Evolutionary conservation across 768 basidiomycete species (phyloP).

Genomic region (Mycena haematopus): DNA sequence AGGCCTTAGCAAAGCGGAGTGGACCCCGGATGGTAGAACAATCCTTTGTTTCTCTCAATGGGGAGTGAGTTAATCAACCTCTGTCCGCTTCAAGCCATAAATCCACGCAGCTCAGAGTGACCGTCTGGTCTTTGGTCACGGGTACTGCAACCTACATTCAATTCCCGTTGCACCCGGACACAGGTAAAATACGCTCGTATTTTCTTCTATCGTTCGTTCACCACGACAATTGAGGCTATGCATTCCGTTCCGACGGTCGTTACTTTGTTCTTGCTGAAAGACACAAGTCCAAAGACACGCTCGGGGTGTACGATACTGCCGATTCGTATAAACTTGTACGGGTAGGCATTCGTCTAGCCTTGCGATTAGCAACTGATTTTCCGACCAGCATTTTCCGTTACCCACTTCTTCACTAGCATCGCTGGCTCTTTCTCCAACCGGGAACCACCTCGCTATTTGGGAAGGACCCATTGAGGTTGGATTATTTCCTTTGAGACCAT

Average conservation of each 20-base stretch:
- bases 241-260: constrained; percentile 79
- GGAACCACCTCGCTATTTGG: constrained; percentile 81
- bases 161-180: constrained; percentile 81
- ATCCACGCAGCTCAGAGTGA: constrained; percentile 72
- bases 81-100: constrained; percentile 11
- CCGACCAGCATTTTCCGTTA: constrained; percentile 77
- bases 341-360: constrained; percentile 43
- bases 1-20: constrained; percentile 83
- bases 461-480: constrained; percentile 83
- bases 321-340: constrained; percentile 76
- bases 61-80: constrained; percentile 68
- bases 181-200: constrained; percentile 54
- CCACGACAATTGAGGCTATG: constrained; percentile 60
- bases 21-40: constrained; percentile 86
- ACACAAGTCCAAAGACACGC: constrained; percentile 87
- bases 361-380: constrained; percentile 13
- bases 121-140: constrained; percentile 82
- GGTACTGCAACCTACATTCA: constrained; percentile 85
- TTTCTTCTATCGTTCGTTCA: neutral
- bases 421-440: constrained; percentile 76
- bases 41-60: constrained; percentile 92
- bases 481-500: constrained; percentile 16
- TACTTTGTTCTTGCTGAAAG: constrained; percentile 89
- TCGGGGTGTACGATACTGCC: constrained; percentile 82
- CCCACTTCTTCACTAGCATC: constrained; percentile 78